Percentiles rank a stretch among this genome's conserved stretches.
These are phyloP conservation scores for bread wheat (Triticum aestivum) DNA, from an alignment of 176 grass and related monocot genomes.

Conservation along the genomic window DNA sequence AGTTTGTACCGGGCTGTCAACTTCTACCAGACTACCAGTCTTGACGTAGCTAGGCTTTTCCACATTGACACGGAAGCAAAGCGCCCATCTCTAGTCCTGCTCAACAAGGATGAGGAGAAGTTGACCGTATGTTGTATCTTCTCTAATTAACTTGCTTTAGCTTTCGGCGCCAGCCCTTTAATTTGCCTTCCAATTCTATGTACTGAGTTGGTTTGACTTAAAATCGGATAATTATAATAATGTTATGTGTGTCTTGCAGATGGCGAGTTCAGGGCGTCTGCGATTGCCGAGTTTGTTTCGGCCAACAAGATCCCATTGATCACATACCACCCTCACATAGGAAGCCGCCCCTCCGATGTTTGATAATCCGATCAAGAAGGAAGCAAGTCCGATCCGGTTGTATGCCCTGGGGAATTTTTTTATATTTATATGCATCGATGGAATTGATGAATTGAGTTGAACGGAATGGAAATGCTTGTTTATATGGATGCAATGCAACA, in stretches of 20 bases:
- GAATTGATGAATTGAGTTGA: too few relatives aligned
- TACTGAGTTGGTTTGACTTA: not conserved
- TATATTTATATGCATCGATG: too few relatives aligned
- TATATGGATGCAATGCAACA: too few relatives aligned
- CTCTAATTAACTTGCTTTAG: not conserved
- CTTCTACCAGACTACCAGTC: slow-evolving; percentile 76
- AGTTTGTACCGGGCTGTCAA: slow-evolving; percentile 41
- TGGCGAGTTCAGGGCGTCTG: slow-evolving; percentile 68
- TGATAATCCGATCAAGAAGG: slow-evolving; percentile 91
- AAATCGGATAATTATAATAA: not conserved
- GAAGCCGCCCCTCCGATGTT: slow-evolving; percentile 71
- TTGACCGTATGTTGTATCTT: slow-evolving; percentile 52
- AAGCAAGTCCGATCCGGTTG: slow-evolving; percentile 7
- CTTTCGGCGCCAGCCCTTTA: not conserved
- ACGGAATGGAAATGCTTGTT: too few relatives aligned
- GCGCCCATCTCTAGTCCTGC: slow-evolving; percentile 57
- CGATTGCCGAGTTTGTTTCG: slow-evolving; percentile 69
- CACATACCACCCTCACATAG: slow-evolving; percentile 51
- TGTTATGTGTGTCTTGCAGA: slow-evolving; percentile 44
- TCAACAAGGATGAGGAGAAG: slow-evolving; percentile 50
- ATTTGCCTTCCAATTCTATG: not conserved
- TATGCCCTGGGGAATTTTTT: too few relatives aligned
- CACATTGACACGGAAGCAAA: slow-evolving; percentile 65
- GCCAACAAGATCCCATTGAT: slow-evolving; percentile 84
- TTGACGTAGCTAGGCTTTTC: slow-evolving; percentile 79